A percentile compares a stretch with the other conserved stretches of the same genome.
These are phyloP conservation scores for Pseudogymnoascus verrucosus DNA, from an alignment of 2,329 filamentous ascomycete genomes.

Conservation along the genomic window DNA sequence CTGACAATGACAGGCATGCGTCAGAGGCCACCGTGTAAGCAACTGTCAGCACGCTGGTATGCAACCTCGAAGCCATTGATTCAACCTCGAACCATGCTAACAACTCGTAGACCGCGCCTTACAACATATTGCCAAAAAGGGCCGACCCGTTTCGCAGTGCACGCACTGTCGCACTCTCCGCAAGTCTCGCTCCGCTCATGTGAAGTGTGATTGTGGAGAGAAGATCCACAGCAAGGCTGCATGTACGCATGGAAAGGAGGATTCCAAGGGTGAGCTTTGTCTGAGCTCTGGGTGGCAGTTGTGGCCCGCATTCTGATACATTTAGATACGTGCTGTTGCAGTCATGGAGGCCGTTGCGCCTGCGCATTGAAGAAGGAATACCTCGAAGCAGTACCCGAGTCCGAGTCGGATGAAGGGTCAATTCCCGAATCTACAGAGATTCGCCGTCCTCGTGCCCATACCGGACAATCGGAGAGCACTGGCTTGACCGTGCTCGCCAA, in stretches of 20 bases:
- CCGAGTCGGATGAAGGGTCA: constrained; percentile 47
- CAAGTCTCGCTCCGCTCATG: constrained; percentile 89
- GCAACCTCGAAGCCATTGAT: constrained; percentile 30
- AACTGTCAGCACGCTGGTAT: constrained; percentile 93
- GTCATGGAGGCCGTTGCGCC: constrained; percentile 59
- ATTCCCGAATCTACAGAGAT: constrained; percentile 33
- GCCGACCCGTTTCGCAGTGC: constrained; percentile 94
- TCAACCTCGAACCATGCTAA: constrained; percentile 13
- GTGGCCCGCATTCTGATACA: constrained; percentile 23
- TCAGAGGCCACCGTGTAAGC: constrained; percentile 96
- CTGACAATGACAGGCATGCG: constrained; percentile 45
- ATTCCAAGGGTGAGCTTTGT: constrained; percentile 30
- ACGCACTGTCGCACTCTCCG: constrained; percentile 92
- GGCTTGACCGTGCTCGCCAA: constrained; percentile 53
- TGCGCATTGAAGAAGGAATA: constrained; percentile 57
- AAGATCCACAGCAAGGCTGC: constrained; percentile 59
- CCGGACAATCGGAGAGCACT: constrained; percentile 47
- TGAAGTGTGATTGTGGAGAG: constrained; percentile 92
- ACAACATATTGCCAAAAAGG: constrained; percentile 95
- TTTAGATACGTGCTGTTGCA: constrained; percentile 61
- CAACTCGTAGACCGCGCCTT: constrained; percentile 68
- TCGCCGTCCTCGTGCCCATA: constrained; percentile 51
- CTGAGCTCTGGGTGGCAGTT: constrained; percentile 16
- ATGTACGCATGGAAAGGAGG: constrained; percentile 53
- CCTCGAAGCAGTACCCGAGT: constrained; percentile 57